Percentiles rank a stretch among this genome's conserved stretches.
These are phyloP conservation scores for Schwanniomyces vanrijiae DNA, from an alignment of 805 yeast genomes.

Conservation along the genomic window DNA sequence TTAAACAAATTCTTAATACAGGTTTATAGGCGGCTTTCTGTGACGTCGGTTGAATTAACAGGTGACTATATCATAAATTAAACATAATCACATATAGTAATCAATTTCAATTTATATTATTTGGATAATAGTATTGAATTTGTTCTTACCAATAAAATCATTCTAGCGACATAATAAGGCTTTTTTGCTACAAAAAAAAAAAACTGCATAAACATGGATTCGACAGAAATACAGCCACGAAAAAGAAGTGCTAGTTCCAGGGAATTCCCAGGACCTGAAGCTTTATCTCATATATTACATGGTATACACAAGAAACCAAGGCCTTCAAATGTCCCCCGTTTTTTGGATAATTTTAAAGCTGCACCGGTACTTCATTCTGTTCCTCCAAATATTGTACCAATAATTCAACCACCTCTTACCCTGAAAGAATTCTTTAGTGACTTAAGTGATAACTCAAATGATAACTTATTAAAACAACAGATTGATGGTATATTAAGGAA, in stretches of 20 bases:
- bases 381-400: conserved; percentile 38
- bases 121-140: neutral
- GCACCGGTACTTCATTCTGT: conserved; percentile 31
- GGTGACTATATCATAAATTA: neutral
- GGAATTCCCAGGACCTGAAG: conserved; percentile 15
- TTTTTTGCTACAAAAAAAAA: conserved; percentile 7
- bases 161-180: neutral
- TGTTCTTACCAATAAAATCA: neutral
- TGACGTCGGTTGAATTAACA: neutral
- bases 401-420: conserved; percentile 31
- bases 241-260: conserved; percentile 4
- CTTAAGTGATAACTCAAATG: conserved; percentile 14
- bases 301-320: conserved; percentile 7
- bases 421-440: conserved; percentile 37
- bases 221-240: neutral
- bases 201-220: conserved; percentile 1
- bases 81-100: no score
- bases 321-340: conserved; percentile 6
- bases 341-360: conserved; percentile 5
- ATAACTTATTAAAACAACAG: conserved; percentile 16
- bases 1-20: neutral
- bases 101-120: no score
- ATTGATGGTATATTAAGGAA: conserved; percentile 19
- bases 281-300: conserved; percentile 11
- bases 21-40: neutral